These are phyloP conservation scores for Apiospora sp. DNA, from an alignment of 2,329 filamentous ascomycete species.

Conservation along the genomic window DNA sequence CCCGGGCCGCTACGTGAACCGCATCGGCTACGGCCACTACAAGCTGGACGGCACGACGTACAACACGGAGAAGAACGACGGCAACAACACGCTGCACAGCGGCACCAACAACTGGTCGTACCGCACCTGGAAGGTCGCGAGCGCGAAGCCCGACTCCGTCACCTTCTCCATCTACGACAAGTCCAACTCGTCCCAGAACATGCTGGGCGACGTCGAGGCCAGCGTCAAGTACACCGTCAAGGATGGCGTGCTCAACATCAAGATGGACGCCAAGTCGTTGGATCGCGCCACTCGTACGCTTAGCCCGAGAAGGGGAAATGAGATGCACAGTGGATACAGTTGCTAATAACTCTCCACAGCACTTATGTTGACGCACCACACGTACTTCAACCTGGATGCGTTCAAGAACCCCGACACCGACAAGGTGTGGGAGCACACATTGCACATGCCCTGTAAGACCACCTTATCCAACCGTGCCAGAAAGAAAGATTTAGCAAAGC, in stretches of 20 bases:
- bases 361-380: constrained; percentile 71
- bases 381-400: constrained; percentile 74
- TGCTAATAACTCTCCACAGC: constrained; percentile 43
- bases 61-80: constrained; percentile 62
- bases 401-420: constrained; percentile 65
- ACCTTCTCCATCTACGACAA: constrained; percentile 71
- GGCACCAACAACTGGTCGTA: constrained; percentile 69
- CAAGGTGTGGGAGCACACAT: constrained; percentile 66
- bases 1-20: constrained; percentile 70
- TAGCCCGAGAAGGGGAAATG: too few species aligned
- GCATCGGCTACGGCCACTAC: constrained; percentile 67
- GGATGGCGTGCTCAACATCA: constrained; percentile 64
- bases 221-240: constrained; percentile 69
- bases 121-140: constrained; percentile 68
- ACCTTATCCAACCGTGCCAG: not conserved
- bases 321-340: not conserved
- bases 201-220: constrained; percentile 67
- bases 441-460: constrained; percentile 40
- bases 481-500: too few species aligned
- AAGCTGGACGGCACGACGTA: constrained; percentile 61
- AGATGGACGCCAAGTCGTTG: constrained; percentile 64
- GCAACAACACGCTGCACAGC: constrained; percentile 63
- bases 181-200: constrained; percentile 64
- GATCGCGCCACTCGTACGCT: constrained; percentile 53
- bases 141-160: constrained; percentile 62